These are phyloP conservation scores for Gossypium sturtianum DNA, from an alignment of 345 rosid genomes.

Conservation along the genomic window DNA sequence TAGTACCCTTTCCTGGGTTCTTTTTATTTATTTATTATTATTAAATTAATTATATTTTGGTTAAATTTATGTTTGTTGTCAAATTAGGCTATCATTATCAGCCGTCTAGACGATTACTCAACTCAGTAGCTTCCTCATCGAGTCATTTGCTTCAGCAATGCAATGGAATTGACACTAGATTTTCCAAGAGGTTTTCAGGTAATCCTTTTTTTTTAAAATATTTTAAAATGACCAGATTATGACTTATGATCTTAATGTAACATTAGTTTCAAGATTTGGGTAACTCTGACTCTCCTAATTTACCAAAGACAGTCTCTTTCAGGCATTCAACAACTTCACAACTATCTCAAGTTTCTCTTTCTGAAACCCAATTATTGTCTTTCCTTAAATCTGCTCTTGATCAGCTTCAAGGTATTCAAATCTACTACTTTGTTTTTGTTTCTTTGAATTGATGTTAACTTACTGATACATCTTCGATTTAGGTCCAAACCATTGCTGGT, in stretches of 20 bases:
- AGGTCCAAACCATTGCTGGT: conserved; percentile 78
- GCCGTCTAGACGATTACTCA: conserved; percentile 14
- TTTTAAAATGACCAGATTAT: background rate
- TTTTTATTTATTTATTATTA: background rate
- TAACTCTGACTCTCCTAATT: conserved; percentile 30
- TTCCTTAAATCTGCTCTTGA: conserved; percentile 43
- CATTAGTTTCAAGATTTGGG: background rate
- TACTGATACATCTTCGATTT: background rate
- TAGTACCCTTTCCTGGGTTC: background rate
- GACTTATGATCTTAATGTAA: background rate
- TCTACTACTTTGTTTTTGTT: background rate
- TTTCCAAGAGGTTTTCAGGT: conserved; percentile 20
- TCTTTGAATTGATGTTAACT: background rate
- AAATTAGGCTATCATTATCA: conserved; percentile 26
- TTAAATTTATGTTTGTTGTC: background rate
- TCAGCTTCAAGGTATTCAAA: conserved; percentile 49
- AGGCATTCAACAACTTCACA: conserved; percentile 46
- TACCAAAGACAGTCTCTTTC: conserved; percentile 39
- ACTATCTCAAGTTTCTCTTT: conserved; percentile 26
- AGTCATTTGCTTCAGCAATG: conserved; percentile 17
- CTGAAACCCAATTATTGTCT: conserved; percentile 35
- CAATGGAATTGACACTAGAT: conserved; percentile 6
- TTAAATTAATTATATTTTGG: background rate
- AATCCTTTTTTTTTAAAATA: background rate
- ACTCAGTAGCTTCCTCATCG: conserved; percentile 16